These are phyloP conservation scores for Arthrocladium fulminans DNA, from an alignment of 2,329 filamentous ascomycete species.

Conservation along the genomic window DNA sequence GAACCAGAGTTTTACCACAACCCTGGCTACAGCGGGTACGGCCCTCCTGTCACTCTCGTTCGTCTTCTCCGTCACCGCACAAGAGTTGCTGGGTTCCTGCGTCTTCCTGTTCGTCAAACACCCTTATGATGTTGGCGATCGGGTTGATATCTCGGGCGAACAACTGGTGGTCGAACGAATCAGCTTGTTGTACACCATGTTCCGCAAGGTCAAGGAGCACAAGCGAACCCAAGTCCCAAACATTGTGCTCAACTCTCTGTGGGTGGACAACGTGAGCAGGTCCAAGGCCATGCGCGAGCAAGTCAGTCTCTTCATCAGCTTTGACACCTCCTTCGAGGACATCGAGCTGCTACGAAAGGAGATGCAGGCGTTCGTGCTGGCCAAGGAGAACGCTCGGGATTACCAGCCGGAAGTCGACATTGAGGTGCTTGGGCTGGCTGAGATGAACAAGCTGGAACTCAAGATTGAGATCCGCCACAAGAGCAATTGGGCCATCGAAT, in stretches of 20 bases:
- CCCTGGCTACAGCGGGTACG: constrained; percentile 81
- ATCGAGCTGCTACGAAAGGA: constrained; percentile 76
- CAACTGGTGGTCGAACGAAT: constrained; percentile 84
- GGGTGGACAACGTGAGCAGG: constrained; percentile 88
- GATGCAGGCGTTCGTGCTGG: constrained; percentile 73
- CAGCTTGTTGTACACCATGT: constrained; percentile 85
- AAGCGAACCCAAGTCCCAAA: constrained; percentile 80
- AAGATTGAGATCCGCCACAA: constrained; percentile 84
- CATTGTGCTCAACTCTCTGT: constrained; percentile 81
- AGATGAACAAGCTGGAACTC: constrained; percentile 80
- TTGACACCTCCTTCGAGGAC: constrained; percentile 81
- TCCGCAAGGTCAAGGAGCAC: constrained; percentile 72
- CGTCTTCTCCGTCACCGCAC: constrained; percentile 81
- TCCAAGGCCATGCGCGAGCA: constrained; percentile 87
- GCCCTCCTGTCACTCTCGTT: constrained; percentile 93
- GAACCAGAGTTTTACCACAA: constrained; percentile 74
- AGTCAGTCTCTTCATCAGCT: constrained; percentile 70
- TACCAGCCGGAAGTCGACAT: constrained; percentile 79
- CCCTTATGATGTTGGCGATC: constrained; percentile 90
- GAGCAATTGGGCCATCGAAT: constrained; percentile 83
- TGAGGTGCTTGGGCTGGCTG: constrained; percentile 66
- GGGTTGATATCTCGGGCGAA: constrained; percentile 65
- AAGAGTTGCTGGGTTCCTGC: constrained; percentile 95
- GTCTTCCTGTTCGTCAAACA: constrained; percentile 99
- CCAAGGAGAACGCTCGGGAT: constrained; percentile 79